phyloP scores from a whole-genome alignment of 2,329 filamentous ascomycete genomes.

The Aspergillus pseudoterreus region DNA sequence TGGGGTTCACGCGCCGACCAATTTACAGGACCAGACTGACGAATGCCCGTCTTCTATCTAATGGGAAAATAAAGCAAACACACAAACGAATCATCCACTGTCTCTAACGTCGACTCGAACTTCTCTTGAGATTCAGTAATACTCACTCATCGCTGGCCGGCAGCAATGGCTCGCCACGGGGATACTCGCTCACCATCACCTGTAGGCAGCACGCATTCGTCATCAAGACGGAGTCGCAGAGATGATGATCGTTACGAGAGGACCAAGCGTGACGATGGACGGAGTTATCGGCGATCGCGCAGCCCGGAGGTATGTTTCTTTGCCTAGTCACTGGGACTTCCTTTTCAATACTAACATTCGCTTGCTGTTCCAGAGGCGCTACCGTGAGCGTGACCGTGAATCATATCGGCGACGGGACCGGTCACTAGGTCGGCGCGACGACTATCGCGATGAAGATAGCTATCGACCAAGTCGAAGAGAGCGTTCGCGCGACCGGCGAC shows the following conservation, averaged over 20 bases:
- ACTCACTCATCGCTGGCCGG: constrained; percentile 52
- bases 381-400: constrained; percentile 54
- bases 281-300: constrained; percentile 44
- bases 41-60: constrained; percentile 1
- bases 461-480: constrained; percentile 62
- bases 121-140: constrained; percentile 40
- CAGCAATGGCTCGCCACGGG: constrained; percentile 59
- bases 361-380: constrained; percentile 47
- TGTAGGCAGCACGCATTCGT: constrained; percentile 78
- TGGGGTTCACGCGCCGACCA: constrained; percentile 1
- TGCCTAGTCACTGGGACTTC: not conserved
- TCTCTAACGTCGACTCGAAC: constrained; percentile 21
- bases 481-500: constrained; percentile 61
- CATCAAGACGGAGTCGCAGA: constrained; percentile 61
- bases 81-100: constrained; percentile 13
- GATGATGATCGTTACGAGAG: constrained; percentile 52
- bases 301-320: constrained; percentile 46
- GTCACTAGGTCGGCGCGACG: constrained; percentile 53
- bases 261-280: constrained; percentile 50
- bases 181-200: constrained; percentile 83
- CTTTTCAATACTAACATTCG: constrained; percentile 10
- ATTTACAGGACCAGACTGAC: not conserved
- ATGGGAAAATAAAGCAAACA: constrained; percentile 22
- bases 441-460: constrained; percentile 56
- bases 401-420: constrained; percentile 65